A percentile compares a stretch with the other conserved stretches of the same genome.
phyloP scores from a whole-genome alignment of 129 eudicot genomes.

The Pseudognaphalium luteoalbum region DNA sequence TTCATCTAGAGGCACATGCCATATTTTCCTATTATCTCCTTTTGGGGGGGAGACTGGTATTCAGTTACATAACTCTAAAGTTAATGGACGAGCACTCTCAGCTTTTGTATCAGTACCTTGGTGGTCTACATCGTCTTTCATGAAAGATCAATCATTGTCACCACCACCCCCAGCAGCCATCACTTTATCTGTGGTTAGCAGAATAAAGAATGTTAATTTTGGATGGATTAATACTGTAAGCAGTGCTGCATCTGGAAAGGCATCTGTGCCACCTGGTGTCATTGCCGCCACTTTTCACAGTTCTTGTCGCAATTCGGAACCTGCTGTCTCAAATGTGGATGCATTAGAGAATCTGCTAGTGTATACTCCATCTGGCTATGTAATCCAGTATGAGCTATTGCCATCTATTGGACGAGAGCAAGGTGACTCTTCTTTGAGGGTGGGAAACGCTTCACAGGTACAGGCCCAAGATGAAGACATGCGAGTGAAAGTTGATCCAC shows the following conservation, averaged over 20 bases:
- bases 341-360: slow-evolving; percentile 75
- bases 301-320: slow-evolving; percentile 34
- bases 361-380: slow-evolving; percentile 80
- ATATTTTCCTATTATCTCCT: slow-evolving; percentile 77
- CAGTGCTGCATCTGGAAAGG: slow-evolving; percentile 87
- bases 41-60: slow-evolving; percentile 85
- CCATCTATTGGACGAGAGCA: slow-evolving; percentile 65
- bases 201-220: slow-evolving; percentile 70
- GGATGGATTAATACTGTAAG: slow-evolving; percentile 88
- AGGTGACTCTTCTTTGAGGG: slow-evolving; percentile 49
- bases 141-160: slow-evolving; percentile 46
- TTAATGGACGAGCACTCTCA: slow-evolving; percentile 40
- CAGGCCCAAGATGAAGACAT: slow-evolving; percentile 76
- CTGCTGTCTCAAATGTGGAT: slow-evolving; percentile 30
- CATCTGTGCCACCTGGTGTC: slow-evolving; percentile 68
- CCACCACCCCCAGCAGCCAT: slow-evolving; percentile 68
- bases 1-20: slow-evolving; percentile 96
- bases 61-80: slow-evolving; percentile 52
- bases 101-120: slow-evolving; percentile 68
- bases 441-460: slow-evolving; percentile 44
- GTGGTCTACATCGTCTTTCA: slow-evolving; percentile 86
- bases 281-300: slow-evolving; percentile 81
- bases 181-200: slow-evolving; percentile 77
- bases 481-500: slow-evolving; percentile 68
- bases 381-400: slow-evolving; percentile 77